Base-by-base conservation (phyloP, 805 yeast species). In the Metschnikowia sp. region DNA sequence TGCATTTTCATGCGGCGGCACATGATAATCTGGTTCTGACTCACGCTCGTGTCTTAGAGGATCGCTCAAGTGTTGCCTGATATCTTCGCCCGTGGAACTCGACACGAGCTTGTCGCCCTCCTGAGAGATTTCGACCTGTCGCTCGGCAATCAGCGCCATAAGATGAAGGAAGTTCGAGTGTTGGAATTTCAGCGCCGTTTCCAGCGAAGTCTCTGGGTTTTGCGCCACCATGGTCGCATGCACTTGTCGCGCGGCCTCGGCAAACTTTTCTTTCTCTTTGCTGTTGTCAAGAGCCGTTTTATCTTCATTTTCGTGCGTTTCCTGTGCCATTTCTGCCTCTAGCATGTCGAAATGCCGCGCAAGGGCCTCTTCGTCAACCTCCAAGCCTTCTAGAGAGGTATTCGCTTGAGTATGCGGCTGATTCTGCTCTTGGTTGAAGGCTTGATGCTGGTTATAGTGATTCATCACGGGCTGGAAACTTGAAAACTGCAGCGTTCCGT, bases 31-130 rank as follows among this genome's bases (percentile, higher is more conserved):
- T 4, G 52, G 56, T 19, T 40, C 45, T 13, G 19, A 13, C 11
- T 13, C 35, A 34, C 44, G 47, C 41, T 42, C 55, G 39, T 36
- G 50, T 34, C 12, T 44, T 15, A 54, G 44, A 1, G 63, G 62
- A 15, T 55, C 61, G 40, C 60, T 52, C 36, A 59, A 50, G 42
- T 57, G 46, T 36, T 54, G 49, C 32, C 64, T 53, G 11, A 75
- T 65, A 48, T 72, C 77, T 15, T 60, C 61, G 6, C 77, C 76
- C 7, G 64, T 67, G 8, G 35, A 36, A 30, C 52, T 47, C 36
- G 65, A 58, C 33, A 72, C 73, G 39, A 72, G 59, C 49, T 65
- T 69, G 45, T 68, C 70, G 12, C 76, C 76, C 15, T 69, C 69
- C 4, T 34, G 19, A 8, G 53, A 47, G 6, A 72, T 49, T 54